A percentile compares a stretch with the other conserved stretches of the same genome.
phyloP scores from a whole-genome alignment of 164 flowering plant species.

The Aristolochia fimbriata region DNA sequence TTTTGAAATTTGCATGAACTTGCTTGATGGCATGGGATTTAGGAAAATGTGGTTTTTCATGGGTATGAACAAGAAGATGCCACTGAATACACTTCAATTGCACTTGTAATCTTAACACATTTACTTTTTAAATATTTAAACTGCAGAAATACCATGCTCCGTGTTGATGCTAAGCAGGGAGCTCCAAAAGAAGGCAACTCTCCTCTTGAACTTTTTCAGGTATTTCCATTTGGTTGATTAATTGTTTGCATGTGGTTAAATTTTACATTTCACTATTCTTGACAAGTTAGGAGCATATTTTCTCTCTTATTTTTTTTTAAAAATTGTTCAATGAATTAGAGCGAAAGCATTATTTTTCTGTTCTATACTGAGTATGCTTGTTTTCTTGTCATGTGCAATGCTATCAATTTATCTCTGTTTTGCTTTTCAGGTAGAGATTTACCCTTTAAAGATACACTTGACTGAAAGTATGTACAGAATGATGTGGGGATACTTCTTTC shows the following conservation, averaged over 20 bases:
- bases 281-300: too few species aligned
- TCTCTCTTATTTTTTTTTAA: too few species aligned
- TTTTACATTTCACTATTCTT: neutral
- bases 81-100: too few species aligned
- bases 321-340: too few species aligned
- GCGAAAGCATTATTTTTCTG: too few species aligned
- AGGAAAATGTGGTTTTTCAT: too few species aligned
- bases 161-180: conserved; percentile 95
- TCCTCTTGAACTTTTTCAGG: conserved; percentile 90
- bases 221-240: conserved; percentile 6
- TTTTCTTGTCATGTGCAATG: too few species aligned
- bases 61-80: too few species aligned
- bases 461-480: conserved; percentile 87
- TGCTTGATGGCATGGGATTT: too few species aligned
- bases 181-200: conserved; percentile 92
- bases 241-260: neutral
- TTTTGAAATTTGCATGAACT: too few species aligned
- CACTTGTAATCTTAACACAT: neutral
- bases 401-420: neutral
- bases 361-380: too few species aligned
- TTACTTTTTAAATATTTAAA: too few species aligned
- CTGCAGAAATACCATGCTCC: conserved; percentile 93
- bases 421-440: conserved; percentile 67
- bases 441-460: conserved; percentile 91
- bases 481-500: conserved; percentile 98